A percentile compares a stretch with the other conserved stretches of the same genome.
phyloP scores from a whole-genome alignment of 139 green algal genomes.

The Tetradesmus lagerheimii region DNA sequence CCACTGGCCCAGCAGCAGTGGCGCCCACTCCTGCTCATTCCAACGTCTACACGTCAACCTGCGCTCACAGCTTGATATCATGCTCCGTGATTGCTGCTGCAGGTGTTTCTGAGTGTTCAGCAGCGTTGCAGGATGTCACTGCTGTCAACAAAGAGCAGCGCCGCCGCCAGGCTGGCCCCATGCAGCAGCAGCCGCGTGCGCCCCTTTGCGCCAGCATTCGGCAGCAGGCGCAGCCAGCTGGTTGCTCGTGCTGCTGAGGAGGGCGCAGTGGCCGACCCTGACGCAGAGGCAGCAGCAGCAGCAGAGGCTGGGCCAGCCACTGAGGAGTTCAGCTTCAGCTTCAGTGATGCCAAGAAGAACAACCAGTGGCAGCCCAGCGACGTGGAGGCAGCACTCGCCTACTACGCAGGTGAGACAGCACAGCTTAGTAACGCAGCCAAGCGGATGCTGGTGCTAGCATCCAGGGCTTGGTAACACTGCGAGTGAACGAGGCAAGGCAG shows the following conservation, averaged over 20 bases:
- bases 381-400: constrained; percentile 46
- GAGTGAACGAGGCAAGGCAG: no score
- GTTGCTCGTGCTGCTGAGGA: constrained; percentile 44
- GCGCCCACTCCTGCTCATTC: neutral
- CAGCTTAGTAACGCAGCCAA: no score
- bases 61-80: neutral
- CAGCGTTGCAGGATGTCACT: neutral
- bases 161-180: neutral
- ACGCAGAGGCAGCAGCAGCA: constrained; percentile 18
- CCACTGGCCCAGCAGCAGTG: neutral
- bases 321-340: constrained; percentile 45
- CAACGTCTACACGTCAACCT: neutral
- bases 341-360: constrained; percentile 46
- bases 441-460: no score
- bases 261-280: neutral
- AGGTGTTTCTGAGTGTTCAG: neutral
- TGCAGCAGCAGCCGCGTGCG: constrained; percentile 21
- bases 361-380: constrained; percentile 47
- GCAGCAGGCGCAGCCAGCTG: constrained; percentile 30
- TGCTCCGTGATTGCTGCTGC: neutral
- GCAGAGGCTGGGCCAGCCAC: neutral
- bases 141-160: neutral
- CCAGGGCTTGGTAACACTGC: no score
- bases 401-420: constrained; percentile 18
- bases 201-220: constrained; percentile 14